phyloP scores from a whole-genome alignment of 495 filamentous ascomycete genomes.

The Neurospora africana region DNA sequence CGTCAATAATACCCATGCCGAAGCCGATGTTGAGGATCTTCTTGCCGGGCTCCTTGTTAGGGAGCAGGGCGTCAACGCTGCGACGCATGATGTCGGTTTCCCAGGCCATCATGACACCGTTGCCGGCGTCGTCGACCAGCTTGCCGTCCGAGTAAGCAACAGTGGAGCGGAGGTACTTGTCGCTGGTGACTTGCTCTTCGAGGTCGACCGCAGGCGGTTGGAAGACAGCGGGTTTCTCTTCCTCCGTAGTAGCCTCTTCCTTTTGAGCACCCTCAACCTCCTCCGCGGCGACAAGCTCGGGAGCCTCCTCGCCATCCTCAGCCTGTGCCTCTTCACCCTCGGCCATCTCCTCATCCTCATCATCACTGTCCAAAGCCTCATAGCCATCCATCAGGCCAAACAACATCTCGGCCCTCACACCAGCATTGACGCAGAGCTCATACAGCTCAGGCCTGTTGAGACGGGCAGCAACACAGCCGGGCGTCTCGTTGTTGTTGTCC shows the following conservation, averaged over 20 bases:
- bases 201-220: conserved; percentile 18
- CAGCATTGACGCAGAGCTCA: conserved; percentile 78
- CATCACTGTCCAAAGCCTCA: conserved; percentile 54
- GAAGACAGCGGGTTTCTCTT: conserved; percentile 18
- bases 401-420: conserved; percentile 81
- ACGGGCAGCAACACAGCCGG: conserved; percentile 72
- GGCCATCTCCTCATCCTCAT: conserved; percentile 45
- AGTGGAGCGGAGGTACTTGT: conserved; percentile 64
- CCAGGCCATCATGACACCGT: conserved; percentile 97
- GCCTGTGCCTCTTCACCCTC: conserved; percentile 30
- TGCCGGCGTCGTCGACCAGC: conserved; percentile 67
- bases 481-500: conserved; percentile 75
- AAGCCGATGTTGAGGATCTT: conserved; percentile 86
- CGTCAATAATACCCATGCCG: conserved; percentile 92
- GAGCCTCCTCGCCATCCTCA: conserved; percentile 33
- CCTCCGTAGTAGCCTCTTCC: conserved; percentile 10
- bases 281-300: conserved; percentile 16
- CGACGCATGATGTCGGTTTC: conserved; percentile 81
- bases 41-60: conserved; percentile 38
- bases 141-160: conserved; percentile 65
- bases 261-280: conserved; percentile 7
- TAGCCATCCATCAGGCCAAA: conserved; percentile 69
- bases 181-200: conserved; percentile 44
- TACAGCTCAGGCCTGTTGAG: conserved; percentile 67
- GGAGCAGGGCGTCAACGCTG: conserved; percentile 45